Percentiles rank a stretch among this genome's conserved stretches.
Conservation (phyloP, 2,329 filamentous ascomycete genomes). For the Paracorniculantispora psalliotae region DNA sequence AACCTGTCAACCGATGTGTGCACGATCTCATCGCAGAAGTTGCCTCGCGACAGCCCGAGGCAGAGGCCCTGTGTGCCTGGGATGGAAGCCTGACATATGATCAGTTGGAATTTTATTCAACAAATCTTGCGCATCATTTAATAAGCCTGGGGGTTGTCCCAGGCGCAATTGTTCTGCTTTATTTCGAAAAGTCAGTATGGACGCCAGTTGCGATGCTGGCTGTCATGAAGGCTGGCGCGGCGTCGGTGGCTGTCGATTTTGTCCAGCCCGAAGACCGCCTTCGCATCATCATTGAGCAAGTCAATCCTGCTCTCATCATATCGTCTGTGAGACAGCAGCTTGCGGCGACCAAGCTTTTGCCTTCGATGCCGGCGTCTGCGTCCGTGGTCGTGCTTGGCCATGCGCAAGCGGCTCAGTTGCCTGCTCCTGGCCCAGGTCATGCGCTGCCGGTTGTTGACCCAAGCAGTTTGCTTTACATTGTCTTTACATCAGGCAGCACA, state of each 20-base stretch:
- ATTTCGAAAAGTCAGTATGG: conserved; percentile 24
- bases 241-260: conserved; percentile 25
- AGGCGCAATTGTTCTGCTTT: conserved; percentile 20
- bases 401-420: not conserved
- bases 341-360: conserved; percentile 9
- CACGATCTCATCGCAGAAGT: conserved; percentile 36
- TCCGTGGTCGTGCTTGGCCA: not conserved
- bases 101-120: conserved; percentile 25
- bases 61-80: conserved; percentile 37
- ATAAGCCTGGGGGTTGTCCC: conserved; percentile 21
- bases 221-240: conserved; percentile 22
- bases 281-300: conserved; percentile 16
- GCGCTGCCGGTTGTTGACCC: conserved; percentile 1
- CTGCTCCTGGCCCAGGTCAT: not conserved
- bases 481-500: conserved; percentile 50
- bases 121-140: conserved; percentile 15
- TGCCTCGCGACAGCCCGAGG: conserved; percentile 26
- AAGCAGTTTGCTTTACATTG: conserved; percentile 27
- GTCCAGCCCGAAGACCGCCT: conserved; percentile 17
- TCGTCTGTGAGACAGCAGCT: conserved; percentile 7
- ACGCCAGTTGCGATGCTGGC: conserved; percentile 21
- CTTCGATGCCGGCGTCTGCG: not conserved
- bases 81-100: conserved; percentile 38
- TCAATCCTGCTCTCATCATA: conserved; percentile 19
- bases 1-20: conserved; percentile 26